These are phyloP conservation scores for Blastobotrys raffinosifermentans DNA, from an alignment of 1,139 yeast genomes.

Conservation along the genomic window DNA sequence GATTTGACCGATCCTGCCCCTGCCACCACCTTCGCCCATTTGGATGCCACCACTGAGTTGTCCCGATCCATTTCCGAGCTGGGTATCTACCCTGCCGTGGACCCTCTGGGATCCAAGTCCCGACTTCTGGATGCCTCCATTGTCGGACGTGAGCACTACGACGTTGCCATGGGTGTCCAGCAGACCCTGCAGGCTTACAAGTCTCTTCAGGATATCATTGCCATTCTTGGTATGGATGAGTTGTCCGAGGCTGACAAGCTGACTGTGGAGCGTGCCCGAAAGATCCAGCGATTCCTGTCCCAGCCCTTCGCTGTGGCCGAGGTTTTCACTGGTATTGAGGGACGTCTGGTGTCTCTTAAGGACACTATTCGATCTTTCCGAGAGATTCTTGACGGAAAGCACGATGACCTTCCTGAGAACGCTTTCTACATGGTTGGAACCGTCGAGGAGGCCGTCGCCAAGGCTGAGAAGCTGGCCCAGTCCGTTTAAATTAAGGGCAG, in stretches of 20 bases:
- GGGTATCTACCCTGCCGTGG: slow-evolving; percentile 99
- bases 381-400: slow-evolving; percentile 97
- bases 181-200: slow-evolving; percentile 99
- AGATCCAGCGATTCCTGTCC: slow-evolving; percentile 99
- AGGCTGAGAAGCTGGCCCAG: slow-evolving; percentile 93
- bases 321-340: slow-evolving; percentile 99
- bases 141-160: slow-evolving; percentile 98
- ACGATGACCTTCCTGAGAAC: slow-evolving; percentile 97
- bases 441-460: slow-evolving; percentile 95
- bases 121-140: slow-evolving; percentile 96
- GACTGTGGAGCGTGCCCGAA: slow-evolving; percentile 99
- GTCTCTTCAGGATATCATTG: slow-evolving; percentile 99
- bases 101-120: slow-evolving; percentile 98
- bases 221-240: slow-evolving; percentile 99
- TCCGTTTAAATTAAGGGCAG: background rate
- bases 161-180: slow-evolving; percentile 90
- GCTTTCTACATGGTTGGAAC: slow-evolving; percentile 99
- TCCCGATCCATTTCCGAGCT: slow-evolving; percentile 99
- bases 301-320: slow-evolving; percentile 99
- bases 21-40: slow-evolving; percentile 99
- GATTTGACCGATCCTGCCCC: slow-evolving; percentile 99
- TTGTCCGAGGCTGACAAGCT: slow-evolving; percentile 97
- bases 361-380: slow-evolving; percentile 93
- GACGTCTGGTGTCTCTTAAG: slow-evolving; percentile 94
- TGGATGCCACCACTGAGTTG: slow-evolving; percentile 99